Evolutionary conservation across 163 green algal species (phyloP), one percentile per base, ranked within the genome.

Genomic region (Trebouxiophyceae sp.): DNA sequence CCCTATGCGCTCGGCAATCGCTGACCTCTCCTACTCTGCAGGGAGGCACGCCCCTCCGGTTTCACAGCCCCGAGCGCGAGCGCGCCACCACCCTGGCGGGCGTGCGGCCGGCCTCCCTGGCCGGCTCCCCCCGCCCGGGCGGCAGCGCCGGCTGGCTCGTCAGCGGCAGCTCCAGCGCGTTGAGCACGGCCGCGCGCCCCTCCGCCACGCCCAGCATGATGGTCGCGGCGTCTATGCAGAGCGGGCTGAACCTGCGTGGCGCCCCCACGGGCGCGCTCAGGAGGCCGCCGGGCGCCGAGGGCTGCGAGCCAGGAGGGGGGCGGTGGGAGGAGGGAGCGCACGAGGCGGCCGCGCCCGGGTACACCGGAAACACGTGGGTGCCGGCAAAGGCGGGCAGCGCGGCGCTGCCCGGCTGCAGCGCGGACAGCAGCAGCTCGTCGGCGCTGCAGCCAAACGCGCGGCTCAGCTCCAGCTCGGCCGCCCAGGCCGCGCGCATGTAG

Each of bases 401-500:
- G n/a, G 78, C 44, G 12, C 74, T 60, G 23, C 60, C 75, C 19
- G 66, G 46, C 2, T 84, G 68, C 19, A 78, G 60, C 2, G 61
- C 67, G 4, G 24, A 47, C 46, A 77, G 22, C 66, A 85, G 67
- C 73, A 77, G 70, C 33, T 78, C 67, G 33, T 87, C 78, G 1
- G 73, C 34, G 28, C 29, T 78, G 4, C 81, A 30, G 8, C 83
- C 83, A 34, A 79, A 72, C 20, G 63, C 46, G 6, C 34, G 27
- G 32, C 79, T 58, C 26, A 72, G 57, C 57, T 84, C 79, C 39
- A 84, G 20, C 70, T 83, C 75, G 1, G 63, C 68, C 59, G 74
- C 65, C 76, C 71, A 84, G 1, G 74, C 80, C 4, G 71, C 62
- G 16, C 58, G 61, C 83, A 90, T 90, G 77, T 90, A 88, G 12